Evolutionary conservation across 176 grass and related monocot species (phyloP).

Genomic region (Avena insularis): DNA sequence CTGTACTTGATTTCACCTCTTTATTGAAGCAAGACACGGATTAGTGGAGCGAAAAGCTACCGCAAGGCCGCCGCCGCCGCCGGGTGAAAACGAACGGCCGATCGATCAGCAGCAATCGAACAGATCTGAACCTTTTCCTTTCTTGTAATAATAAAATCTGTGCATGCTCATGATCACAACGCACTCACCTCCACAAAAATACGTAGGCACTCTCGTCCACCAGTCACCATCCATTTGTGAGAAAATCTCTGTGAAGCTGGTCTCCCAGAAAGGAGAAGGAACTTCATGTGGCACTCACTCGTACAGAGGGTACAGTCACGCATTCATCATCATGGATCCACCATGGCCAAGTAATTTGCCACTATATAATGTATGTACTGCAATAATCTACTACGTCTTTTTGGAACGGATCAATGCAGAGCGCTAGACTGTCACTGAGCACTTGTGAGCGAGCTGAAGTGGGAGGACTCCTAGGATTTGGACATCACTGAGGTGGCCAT

Average conservation of each 20-base stretch:
- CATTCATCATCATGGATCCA: neutral
- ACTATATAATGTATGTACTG: neutral
- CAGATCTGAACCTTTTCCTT: neutral
- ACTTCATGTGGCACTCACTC: neutral
- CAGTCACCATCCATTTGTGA: neutral
- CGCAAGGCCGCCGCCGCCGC: neutral
- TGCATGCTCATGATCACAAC: conserved; percentile 11
- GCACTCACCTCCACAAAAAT: neutral
- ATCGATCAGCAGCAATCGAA: neutral
- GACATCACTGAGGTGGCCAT: neutral
- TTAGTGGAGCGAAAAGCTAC: conserved; percentile 12
- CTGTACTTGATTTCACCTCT: neutral
- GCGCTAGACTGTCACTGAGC: neutral
- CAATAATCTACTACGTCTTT: neutral
- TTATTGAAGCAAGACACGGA: neutral
- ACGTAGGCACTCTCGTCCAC: neutral
- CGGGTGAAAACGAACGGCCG: neutral
- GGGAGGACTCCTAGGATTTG: neutral
- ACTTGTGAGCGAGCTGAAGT: conserved; percentile 9
- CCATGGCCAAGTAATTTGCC: conserved; percentile 17
- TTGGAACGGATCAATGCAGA: neutral
- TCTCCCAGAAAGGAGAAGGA: neutral
- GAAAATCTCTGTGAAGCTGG: neutral
- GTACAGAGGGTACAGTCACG: neutral
- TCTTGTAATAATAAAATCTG: neutral